Evolutionary conservation across 371 early-diverging fungal species (phyloP), one percentile per base, ranked within the genome.

Genomic region (Capniomyces stellatus): DNA sequence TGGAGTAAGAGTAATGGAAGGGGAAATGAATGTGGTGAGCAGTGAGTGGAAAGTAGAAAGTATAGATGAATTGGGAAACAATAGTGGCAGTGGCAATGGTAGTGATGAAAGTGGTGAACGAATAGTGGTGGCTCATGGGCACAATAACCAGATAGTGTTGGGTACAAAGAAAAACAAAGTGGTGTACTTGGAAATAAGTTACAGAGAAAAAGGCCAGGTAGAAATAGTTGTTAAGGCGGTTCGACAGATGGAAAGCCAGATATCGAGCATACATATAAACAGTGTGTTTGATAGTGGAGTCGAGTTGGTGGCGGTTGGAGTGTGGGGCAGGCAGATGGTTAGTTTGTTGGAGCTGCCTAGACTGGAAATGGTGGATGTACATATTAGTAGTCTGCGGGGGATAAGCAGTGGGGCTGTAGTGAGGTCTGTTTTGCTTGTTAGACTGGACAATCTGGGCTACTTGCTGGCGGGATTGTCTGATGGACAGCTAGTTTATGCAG

Each of bases 391-490:
- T 6, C 35, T 35, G 6, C 35, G 35, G 15, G 35, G 35, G 15
- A 15, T 35, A 24, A 27, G 30, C n/a, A 8, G 8, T 4, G 4
- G 3, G n/a, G 25, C n/a, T n/a, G 59, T 89, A 58, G 83, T 88
- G 18, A 79, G 92, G 2, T 89, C 92, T 0, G 56, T 89, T 24
- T 60, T 82, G 24, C 54, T 85, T 51, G 57, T 73, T 6, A 59
- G 59, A 3, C 71, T 93, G 41, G 88, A 82, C 35, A 64, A 61
- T 2, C 57, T 64, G 0, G 57, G 63, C 4, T 89, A 89, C 54
- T 62, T 89, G 4, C 64, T 92, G 51, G 77, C 77, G 0, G 79
- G 85, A 0, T 66, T 84, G 22, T 88, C 86, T 27, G 86, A 91
- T 66, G 93, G 93, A 0, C 74, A 77, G 27, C 57, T 92, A 46